Base-by-base conservation (phyloP, 345 rosid genomes). In the Populus davidiana region DNA sequence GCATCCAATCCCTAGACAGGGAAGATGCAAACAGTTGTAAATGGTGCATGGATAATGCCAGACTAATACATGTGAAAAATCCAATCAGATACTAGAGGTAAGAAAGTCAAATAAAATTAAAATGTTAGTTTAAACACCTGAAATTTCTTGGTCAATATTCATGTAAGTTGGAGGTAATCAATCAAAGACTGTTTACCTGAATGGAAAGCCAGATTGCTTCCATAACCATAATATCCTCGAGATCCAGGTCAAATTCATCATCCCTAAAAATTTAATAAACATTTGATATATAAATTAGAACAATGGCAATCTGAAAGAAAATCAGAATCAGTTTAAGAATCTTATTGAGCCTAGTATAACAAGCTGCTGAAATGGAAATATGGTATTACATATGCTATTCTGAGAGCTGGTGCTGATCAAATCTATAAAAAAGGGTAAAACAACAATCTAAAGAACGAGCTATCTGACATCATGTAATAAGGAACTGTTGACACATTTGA, bases 151-250 rank as follows among this genome's bases (percentile, higher is more conserved):
- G 69, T 16, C 70, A 33, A 62, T 63, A 18, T 69, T 36, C 52
- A 21, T 33, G 18, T 8, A 27, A 4, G 69, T 18, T 23, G 35
- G 38, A 47, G 56, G 7, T 1, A 47, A 67, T 9, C 61, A 39
- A 49, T 29, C 13, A 36, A 59, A 29, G 21, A 66, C 16, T 2
- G n/a, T 10, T 70, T 83, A 91, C 98, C 96, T 96, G 98, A 79
- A 92, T 88, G 27, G 99, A 96, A 83, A 84, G 99, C 97, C 95
- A 94, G 78, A 96, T 92, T 73, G 98, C 99, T 87, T 94, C 97
- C 92, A 88, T 92, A 47, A 94, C 88, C 99, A 96, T 96, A 83
- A 94, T 85, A 68, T 92, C 99, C 86, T 96, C 99, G n/a, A 92
- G 94, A 83, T 96, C 99, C 75, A 96, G 72, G 39, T 94, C 98